These are phyloP conservation scores for Sordariomycetes sp. DNA, from an alignment of 2,329 filamentous ascomycete species.

Conservation along the genomic window DNA sequence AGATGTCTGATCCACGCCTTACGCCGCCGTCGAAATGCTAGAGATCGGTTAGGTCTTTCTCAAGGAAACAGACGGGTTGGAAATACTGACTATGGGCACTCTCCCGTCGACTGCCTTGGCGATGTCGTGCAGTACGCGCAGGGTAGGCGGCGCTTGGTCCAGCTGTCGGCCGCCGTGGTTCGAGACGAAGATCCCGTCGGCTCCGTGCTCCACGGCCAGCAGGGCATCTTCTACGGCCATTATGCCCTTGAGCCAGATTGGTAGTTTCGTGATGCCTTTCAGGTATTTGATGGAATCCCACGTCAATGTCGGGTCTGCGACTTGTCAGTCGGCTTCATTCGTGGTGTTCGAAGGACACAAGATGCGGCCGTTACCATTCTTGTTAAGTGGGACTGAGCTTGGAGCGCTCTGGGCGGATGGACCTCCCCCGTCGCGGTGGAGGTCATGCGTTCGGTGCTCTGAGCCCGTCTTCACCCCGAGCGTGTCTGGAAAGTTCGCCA, in stretches of 20 bases:
- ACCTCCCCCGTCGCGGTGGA: neutral
- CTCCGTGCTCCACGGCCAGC: conserved; percentile 22
- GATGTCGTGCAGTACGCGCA: conserved; percentile 9
- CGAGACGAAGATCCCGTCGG: conserved; percentile 27
- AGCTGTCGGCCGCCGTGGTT: conserved; percentile 32
- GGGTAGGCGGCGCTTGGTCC: conserved; percentile 20
- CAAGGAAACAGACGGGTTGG: neutral
- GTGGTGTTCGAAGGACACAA: neutral
- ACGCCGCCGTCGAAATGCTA: conserved; percentile 24
- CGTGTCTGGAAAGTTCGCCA: conserved; percentile 12
- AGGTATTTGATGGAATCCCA: conserved; percentile 8
- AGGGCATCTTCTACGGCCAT: conserved; percentile 27
- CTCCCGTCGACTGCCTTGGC: neutral
- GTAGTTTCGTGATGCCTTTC: conserved; percentile 10
- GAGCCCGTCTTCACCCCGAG: conserved; percentile 8
- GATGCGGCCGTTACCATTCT: neutral
- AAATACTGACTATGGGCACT: neutral
- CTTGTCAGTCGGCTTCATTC: neutral
- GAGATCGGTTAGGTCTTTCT: neutral
- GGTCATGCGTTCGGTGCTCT: conserved; percentile 6
- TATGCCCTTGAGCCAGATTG: conserved; percentile 30
- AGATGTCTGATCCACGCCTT: conserved; percentile 25
- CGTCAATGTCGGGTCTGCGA: conserved; percentile 5
- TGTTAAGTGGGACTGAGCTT: neutral
- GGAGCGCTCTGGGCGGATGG: neutral